Percentiles rank a stretch among this genome's conserved stretches.
These are phyloP conservation scores for Sarcomyxa edulis DNA, from an alignment of 768 basidiomycete genomes.

Conservation along the genomic window DNA sequence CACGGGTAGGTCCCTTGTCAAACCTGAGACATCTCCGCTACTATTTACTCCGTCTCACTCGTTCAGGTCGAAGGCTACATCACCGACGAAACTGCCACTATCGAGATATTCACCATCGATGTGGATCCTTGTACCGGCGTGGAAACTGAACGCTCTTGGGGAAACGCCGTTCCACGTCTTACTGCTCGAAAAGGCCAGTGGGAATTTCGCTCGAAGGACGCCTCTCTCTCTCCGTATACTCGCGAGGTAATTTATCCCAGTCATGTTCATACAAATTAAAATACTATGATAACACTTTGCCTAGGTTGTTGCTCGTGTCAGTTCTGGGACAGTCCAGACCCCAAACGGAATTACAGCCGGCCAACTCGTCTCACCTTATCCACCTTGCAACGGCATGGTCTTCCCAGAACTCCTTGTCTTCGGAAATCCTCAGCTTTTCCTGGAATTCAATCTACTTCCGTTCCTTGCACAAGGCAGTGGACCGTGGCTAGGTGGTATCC, in stretches of 20 bases:
- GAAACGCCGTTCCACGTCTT: constrained; percentile 9
- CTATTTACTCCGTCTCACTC: neutral
- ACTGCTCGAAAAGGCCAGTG: constrained; percentile 9
- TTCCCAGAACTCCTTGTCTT: constrained; percentile 15
- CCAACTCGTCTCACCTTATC: constrained; percentile 13
- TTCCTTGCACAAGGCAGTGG: constrained; percentile 12
- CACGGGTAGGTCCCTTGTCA: constrained; percentile 7
- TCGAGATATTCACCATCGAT: constrained; percentile 15
- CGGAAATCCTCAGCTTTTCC: constrained; percentile 8
- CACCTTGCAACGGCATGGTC: constrained; percentile 8
- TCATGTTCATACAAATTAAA: no score
- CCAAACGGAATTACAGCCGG: constrained; percentile 14
- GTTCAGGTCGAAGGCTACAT: constrained; percentile 12
- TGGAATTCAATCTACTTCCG: constrained; percentile 14
- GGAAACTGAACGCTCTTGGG: constrained; percentile 10
- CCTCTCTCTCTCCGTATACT: constrained; percentile 10
- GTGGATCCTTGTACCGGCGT: constrained; percentile 16
- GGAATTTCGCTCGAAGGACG: constrained; percentile 7
- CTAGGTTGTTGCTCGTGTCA: constrained; percentile 12
- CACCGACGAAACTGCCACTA: constrained; percentile 9
- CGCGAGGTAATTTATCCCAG: no score
- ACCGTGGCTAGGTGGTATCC: constrained; percentile 12
- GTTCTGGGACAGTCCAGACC: constrained; percentile 6
- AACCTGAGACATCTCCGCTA: no score
- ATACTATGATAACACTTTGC: no score